phyloP scores from a whole-genome alignment of 345 rosid species.

The Brassica carinata region DNA sequence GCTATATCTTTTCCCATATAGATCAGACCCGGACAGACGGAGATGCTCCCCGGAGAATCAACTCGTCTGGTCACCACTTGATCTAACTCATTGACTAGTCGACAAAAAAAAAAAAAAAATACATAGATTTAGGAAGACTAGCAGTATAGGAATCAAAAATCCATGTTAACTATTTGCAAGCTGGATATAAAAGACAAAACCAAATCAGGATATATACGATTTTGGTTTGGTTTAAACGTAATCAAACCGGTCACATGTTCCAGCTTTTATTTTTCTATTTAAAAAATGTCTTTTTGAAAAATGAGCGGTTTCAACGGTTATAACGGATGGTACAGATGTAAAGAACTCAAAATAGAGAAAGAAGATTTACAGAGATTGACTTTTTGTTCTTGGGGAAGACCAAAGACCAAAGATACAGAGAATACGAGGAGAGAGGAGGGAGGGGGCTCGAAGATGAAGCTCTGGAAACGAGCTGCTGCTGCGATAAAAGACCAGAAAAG shows the following conservation, averaged over 20 bases:
- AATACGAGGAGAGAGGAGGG: not conserved
- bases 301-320: not conserved
- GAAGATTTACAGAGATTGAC: not conserved
- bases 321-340: not conserved
- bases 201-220: not conserved
- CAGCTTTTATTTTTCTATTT: not conserved
- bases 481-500: not conserved
- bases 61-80: too few relatives aligned
- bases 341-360: not conserved
- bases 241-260: not conserved
- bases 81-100: too few relatives aligned
- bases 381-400: not conserved
- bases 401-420: not conserved
- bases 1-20: too few relatives aligned
- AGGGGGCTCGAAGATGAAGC: constrained; percentile 1
- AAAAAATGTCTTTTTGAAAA: not conserved
- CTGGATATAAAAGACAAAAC: not conserved
- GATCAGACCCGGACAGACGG: too few relatives aligned
- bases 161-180: not conserved
- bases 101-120: too few relatives aligned
- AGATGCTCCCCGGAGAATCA: too few relatives aligned
- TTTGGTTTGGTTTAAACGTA: not conserved
- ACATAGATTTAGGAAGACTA: too few relatives aligned
- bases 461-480: not conserved
- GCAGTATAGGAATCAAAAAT: too few relatives aligned